Evolutionary conservation across 352 stramenopile species (phyloP).

Genomic region (Phytopythium sindhum): DNA sequence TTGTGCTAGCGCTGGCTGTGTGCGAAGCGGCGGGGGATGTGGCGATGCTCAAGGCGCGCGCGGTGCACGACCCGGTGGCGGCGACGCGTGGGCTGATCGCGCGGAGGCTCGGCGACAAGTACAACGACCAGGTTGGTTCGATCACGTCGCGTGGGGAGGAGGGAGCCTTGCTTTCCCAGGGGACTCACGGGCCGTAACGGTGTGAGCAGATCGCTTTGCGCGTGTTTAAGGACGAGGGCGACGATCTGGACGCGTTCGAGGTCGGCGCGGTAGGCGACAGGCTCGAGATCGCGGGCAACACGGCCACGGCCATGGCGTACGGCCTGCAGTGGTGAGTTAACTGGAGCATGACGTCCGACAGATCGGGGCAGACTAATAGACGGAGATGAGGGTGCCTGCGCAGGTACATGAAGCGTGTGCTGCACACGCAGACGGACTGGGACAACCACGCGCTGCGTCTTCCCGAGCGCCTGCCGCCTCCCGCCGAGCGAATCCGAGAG

Average conservation of each 20-base stretch:
- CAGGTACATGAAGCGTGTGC: slow-evolving; percentile 61
- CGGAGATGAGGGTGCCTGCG: not conserved
- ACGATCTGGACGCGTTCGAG: slow-evolving; percentile 65
- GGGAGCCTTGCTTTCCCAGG: not conserved
- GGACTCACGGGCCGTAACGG: not conserved
- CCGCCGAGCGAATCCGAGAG: slow-evolving; percentile 30
- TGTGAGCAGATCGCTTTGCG: slow-evolving; percentile 48
- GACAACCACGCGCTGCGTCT: slow-evolving; percentile 72
- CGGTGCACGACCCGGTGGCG: slow-evolving; percentile 43
- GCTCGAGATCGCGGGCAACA: slow-evolving; percentile 49
- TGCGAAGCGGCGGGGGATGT: slow-evolving; percentile 11
- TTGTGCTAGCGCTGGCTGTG: slow-evolving; percentile 7
- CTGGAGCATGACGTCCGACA: not conserved
- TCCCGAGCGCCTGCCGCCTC: slow-evolving; percentile 41
- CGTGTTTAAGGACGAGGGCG: slow-evolving; percentile 27
- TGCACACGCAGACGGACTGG: slow-evolving; percentile 82
- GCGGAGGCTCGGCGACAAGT: slow-evolving; percentile 45
- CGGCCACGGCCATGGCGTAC: slow-evolving; percentile 65
- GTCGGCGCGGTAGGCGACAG: slow-evolving; percentile 40
- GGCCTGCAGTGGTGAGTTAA: slow-evolving; percentile 46
- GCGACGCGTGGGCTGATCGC: slow-evolving; percentile 54
- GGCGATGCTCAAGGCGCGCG: slow-evolving; percentile 12
- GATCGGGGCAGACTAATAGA: not conserved
- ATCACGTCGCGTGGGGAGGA: not conserved
- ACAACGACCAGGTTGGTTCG: slow-evolving; percentile 53